Evolutionary conservation across 305 asterid species (phyloP), one percentile per base, ranked within the genome.

Genomic region (Rubia tinctorum): DNA sequence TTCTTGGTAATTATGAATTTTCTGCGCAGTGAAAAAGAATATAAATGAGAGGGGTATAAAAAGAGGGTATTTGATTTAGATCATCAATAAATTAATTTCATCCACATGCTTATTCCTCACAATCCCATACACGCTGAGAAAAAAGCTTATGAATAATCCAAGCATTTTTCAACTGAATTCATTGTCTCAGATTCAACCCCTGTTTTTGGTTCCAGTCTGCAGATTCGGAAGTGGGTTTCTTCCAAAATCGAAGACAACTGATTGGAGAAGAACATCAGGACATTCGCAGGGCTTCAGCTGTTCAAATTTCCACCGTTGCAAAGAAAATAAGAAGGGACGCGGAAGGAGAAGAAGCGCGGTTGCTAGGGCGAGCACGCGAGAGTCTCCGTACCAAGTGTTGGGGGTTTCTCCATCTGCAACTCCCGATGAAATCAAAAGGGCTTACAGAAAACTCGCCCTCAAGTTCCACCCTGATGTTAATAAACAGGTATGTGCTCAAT

Each of bases 391-490:
- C 81, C 82, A 89, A 43, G 98, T 95, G 23, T 83, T 95, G 79
- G 99, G 98, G 43, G 88, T 95, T 13, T 81, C 98, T 39, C 86
- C 96, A 3, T 79, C 93, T 30, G 94, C 97, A 37, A 82, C 99
- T 17, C 78, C 88, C 8, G 72, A 87, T 61, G 96, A 95, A 25
- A 90, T 95, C 80, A 95, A 92, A 75, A 86, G 92, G 87, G 97
- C 97, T 49, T 92, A 92, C 76, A 85, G 99, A 14, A 92, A 80
- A 86, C 93, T 90, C 69, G 99, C 98, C 80, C 90, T 95, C 2
- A 89, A 95, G 87, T 90, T 87, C 79, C 98, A 95, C 71, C 98
- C 98, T 39, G 97, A 95, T 88, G 97, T 92, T 25, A 95, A 92
- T 79, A 95, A 95, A 82, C 86, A 88, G 95, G 98, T 91, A 80